Conservation (phyloP, 805 yeast species). For the Yamadazyma tumulicola region DNA sequence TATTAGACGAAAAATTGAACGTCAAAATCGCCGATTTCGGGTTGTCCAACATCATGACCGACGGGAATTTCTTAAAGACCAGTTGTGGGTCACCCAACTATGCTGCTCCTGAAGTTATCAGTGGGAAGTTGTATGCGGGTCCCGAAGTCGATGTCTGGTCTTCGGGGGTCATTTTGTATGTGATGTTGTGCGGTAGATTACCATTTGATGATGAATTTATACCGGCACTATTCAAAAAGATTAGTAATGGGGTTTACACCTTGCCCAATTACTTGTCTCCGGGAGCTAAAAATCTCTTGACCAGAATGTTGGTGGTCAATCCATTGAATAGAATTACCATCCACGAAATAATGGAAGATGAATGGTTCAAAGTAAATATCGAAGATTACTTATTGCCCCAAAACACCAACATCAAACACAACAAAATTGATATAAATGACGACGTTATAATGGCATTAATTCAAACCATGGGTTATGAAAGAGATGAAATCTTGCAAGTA, state of each 20-base stretch:
- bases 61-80: slow-evolving; percentile 91
- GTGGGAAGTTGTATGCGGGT: slow-evolving; percentile 93
- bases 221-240: slow-evolving; percentile 89
- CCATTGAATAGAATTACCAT: slow-evolving; percentile 92
- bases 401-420: slow-evolving; percentile 35
- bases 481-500: slow-evolving; percentile 76
- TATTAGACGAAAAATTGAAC: slow-evolving; percentile 83
- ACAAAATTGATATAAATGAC: slow-evolving; percentile 59
- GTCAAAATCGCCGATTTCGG: slow-evolving; percentile 98
- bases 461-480: slow-evolving; percentile 84
- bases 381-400: slow-evolving; percentile 76
- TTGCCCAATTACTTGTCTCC: slow-evolving; percentile 81
- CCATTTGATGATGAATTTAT: slow-evolving; percentile 97
- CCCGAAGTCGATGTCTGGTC: slow-evolving; percentile 99
- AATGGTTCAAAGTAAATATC: slow-evolving; percentile 83
- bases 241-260: slow-evolving; percentile 88
- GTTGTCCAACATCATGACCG: slow-evolving; percentile 92
- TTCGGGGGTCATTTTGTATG: slow-evolving; percentile 91
- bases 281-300: slow-evolving; percentile 80
- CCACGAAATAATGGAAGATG: slow-evolving; percentile 87
- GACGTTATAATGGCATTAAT: slow-evolving; percentile 71
- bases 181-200: slow-evolving; percentile 91
- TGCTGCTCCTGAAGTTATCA: slow-evolving; percentile 96
- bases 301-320: slow-evolving; percentile 90
- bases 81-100: slow-evolving; percentile 96